Base-by-base conservation (phyloP, 2,329 filamentous ascomycete genomes). In the Berkeleyomyces rouxiae region DNA sequence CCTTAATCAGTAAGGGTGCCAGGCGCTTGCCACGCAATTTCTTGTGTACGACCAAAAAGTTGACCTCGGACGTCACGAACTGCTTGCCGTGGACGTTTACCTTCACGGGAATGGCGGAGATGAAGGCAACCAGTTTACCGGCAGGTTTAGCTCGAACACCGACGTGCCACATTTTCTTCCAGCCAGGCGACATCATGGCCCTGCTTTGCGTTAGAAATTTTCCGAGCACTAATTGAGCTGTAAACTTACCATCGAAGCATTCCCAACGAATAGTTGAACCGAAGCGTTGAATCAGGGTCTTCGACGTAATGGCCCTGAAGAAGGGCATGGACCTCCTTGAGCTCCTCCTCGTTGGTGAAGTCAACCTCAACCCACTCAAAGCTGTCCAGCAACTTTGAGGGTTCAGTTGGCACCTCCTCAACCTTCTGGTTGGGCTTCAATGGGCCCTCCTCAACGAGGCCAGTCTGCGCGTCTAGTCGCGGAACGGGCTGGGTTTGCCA, bases 41-140 rank as follows among this genome's bases (percentile, higher is more conserved):
- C 79, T 97, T 97, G 79, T 99, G 93, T 62, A 99, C 86, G 70
- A 91, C 95, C 67, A 99, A 85, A 75, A 97, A 99, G 78, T 99
- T 99, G 75, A 99, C 93, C 73, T 99, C 93, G 58, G 88, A 90
- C 68, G 88, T 86, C 66, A 84, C 82, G 65, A 99, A 75, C 63
- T 82, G 76, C 65, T 87, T 87, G 65, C 86, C 78, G 66, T 91
- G 87, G 51, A 99, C 85, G 61, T 87, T 85, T 63, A 99, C 78
- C 67, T 85, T 81, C 65, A 93, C 85, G 0, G 93, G 93, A 55
- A 97, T 88, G 68, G 90, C 93, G 47, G 90, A 95, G 71, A 99
- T 97, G 74, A 95, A 96, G 63, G 91, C 93, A 60, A 96, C 90
- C 13, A 99, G 83, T 71, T 92, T 95, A 70, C 83, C 83, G 47